phyloP scores from a whole-genome alignment of 73 alveolate species.

The Tetrahymena thermophila region DNA sequence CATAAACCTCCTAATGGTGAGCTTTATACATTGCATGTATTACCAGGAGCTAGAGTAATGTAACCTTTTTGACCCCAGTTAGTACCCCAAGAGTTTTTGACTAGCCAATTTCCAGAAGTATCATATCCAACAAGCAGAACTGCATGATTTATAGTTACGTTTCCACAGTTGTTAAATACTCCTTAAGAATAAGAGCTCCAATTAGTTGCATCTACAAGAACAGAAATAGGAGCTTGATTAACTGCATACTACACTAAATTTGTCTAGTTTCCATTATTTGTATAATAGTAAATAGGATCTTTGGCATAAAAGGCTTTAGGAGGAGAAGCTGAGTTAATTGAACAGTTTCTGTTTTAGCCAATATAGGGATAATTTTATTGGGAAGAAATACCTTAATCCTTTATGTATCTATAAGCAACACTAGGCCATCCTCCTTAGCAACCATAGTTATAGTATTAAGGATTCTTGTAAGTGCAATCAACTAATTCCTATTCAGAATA shows the following conservation, averaged over 20 bases:
- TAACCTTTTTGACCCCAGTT: conserved; percentile 58
- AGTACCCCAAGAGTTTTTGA: conserved; percentile 62
- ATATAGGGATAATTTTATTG: conserved; percentile 46
- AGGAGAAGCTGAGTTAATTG: not conserved
- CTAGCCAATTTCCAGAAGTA: conserved; percentile 36
- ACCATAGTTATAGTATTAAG: conserved; percentile 3
- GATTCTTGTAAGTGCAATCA: conserved; percentile 38
- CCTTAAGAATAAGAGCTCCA: conserved; percentile 25
- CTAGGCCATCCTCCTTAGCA: conserved; percentile 56
- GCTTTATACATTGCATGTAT: not conserved
- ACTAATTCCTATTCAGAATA: conserved; percentile 52
- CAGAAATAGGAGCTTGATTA: conserved; percentile 22
- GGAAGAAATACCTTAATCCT: conserved; percentile 7
- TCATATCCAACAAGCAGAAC: conserved; percentile 54
- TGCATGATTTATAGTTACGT: conserved; percentile 46
- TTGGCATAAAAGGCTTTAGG: not conserved
- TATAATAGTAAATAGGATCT: not conserved
- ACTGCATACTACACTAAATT: not conserved
- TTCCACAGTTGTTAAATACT: conserved; percentile 15
- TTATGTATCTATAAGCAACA: conserved; percentile 16
- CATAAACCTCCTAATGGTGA: not conserved
- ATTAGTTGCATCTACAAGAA: conserved; percentile 25
- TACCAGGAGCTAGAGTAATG: conserved; percentile 31
- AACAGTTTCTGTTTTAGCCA: conserved; percentile 14
- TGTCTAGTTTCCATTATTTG: not conserved